Base-by-base conservation (phyloP, 1,284 basidiomycete species). In the Rhodotorula sp. region DNA sequence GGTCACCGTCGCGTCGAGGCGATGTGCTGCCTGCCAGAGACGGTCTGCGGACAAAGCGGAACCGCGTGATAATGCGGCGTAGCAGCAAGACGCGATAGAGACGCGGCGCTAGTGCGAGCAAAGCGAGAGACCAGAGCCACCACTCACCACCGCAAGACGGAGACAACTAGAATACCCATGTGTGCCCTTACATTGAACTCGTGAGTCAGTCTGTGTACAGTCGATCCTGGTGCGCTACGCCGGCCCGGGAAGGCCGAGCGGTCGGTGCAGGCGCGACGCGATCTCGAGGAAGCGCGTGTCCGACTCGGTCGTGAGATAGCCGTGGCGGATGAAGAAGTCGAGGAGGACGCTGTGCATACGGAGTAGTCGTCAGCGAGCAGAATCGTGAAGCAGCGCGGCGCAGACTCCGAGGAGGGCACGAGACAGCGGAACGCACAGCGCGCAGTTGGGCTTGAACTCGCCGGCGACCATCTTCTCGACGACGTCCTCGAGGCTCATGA, bases 361-460 rank as follows among this genome's bases (percentile, higher is more conserved):
- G 34, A 34, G 34, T 34, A 34, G 34, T 34, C 59, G 23, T 54
- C 13, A 58, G 58, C 54, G 50, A 57, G 53, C 14, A 7, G 44
- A 27, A n/a, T 54, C 25, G 34, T 34, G 34, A 34, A 34, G 34
- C 34, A 41, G 42, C 3, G n/a, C 14, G 23, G 14, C 16, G 7
- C 61, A 55, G 50, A 25, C 23, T 19, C 41, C 27, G 42, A 52
- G 7, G 52, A 52, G 16, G 3, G 46, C 3, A 41, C 17, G 44
- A 8, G 54, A 41, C 9, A 50, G 7, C 4, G 34, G 44, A 4
- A 57, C 70, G 55, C 45, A 66, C 41, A 91, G 77, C 3, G 89
- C 90, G 76, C 91, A 94, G 77, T 96, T 95, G 4, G 90, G 85
- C 81, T 97, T 97, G 84, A 96, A 97, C 42, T 87, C 79, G 0